These are phyloP conservation scores for Terana coerulea DNA, from an alignment of 768 basidiomycete genomes.

Conservation along the genomic window DNA sequence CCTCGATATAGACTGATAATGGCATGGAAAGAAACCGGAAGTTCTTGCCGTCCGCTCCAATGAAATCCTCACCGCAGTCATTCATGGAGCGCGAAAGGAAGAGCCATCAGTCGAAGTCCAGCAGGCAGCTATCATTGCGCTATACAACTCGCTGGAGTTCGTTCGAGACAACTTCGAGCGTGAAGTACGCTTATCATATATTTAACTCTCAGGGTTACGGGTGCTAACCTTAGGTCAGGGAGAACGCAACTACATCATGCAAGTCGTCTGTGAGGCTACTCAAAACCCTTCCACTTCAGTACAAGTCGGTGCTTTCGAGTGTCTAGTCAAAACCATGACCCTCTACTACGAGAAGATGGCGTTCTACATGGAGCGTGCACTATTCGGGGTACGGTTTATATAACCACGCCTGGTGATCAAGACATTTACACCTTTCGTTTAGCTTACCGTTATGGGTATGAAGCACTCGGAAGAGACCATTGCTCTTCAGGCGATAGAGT, in stretches of 20 bases:
- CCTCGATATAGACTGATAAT: constrained; percentile 14
- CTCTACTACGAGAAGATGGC: constrained; percentile 99
- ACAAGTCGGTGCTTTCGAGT: constrained; percentile 96
- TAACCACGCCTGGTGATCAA: background rate
- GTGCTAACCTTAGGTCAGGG: constrained; percentile 49
- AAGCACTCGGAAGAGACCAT: constrained; percentile 88
- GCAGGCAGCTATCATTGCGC: constrained; percentile 84
- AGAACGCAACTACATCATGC: constrained; percentile 99
- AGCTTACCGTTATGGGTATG: constrained; percentile 98
- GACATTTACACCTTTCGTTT: background rate
- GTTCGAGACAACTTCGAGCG: constrained; percentile 97
- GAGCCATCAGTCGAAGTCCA: constrained; percentile 91
- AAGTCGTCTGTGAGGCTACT: constrained; percentile 98
- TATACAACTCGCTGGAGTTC: constrained; percentile 96
- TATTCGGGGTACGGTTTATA: constrained; percentile 76
- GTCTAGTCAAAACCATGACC: constrained; percentile 94
- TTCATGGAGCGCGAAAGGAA: constrained; percentile 96
- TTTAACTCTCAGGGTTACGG: background rate
- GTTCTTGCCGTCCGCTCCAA: constrained; percentile 86
- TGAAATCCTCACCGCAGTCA: constrained; percentile 97
- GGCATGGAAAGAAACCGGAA: constrained; percentile 93
- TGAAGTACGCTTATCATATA: constrained; percentile 57
- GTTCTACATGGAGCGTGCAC: constrained; percentile 98
- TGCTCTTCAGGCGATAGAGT: constrained; percentile 94
- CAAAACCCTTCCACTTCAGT: constrained; percentile 77